These are phyloP conservation scores for Pyrus hybrid DNA, from an alignment of 331 rosid genomes.

Conservation along the genomic window DNA sequence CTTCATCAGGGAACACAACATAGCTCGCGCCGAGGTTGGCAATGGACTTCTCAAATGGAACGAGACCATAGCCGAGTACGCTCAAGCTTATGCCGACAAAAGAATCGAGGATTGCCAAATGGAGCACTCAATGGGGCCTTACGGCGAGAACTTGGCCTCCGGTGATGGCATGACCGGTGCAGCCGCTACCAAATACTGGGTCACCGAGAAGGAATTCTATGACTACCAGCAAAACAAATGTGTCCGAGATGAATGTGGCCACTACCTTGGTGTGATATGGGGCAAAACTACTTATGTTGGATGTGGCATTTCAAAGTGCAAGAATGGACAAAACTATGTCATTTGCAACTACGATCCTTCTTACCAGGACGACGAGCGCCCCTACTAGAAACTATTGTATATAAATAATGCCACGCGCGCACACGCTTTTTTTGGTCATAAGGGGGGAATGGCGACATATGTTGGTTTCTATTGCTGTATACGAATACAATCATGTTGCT, in stretches of 20 bases:
- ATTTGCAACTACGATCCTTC: slow-evolving; percentile 44
- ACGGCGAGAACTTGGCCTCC: slow-evolving; percentile 4
- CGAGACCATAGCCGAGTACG: slow-evolving; percentile 2
- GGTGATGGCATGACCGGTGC: neutral
- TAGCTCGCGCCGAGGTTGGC: neutral
- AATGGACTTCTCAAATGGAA: neutral
- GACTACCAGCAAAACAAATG: slow-evolving; percentile 8
- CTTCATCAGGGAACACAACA: slow-evolving; percentile 15
- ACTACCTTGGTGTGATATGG: slow-evolving; percentile 24
- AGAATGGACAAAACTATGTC: slow-evolving; percentile 17
- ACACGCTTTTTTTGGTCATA: too few relatives aligned
- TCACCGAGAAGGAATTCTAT: slow-evolving; percentile 9
- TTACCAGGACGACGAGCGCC: slow-evolving; percentile 22
- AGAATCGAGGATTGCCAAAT: neutral
- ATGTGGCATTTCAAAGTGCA: slow-evolving; percentile 18
- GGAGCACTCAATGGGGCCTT: slow-evolving; percentile 18
- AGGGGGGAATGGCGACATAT: too few relatives aligned
- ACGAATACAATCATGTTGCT: too few relatives aligned
- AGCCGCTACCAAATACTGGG: slow-evolving; percentile 22
- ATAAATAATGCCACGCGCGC: neutral
- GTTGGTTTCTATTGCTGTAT: too few relatives aligned
- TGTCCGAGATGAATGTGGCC: slow-evolving; percentile 12
- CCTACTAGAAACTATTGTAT: slow-evolving; percentile 22
- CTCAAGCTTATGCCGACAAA: neutral
- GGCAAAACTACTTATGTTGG: slow-evolving; percentile 3